phyloP scores from a whole-genome alignment of 129 eudicot species.

The Artemisia annua region DNA sequence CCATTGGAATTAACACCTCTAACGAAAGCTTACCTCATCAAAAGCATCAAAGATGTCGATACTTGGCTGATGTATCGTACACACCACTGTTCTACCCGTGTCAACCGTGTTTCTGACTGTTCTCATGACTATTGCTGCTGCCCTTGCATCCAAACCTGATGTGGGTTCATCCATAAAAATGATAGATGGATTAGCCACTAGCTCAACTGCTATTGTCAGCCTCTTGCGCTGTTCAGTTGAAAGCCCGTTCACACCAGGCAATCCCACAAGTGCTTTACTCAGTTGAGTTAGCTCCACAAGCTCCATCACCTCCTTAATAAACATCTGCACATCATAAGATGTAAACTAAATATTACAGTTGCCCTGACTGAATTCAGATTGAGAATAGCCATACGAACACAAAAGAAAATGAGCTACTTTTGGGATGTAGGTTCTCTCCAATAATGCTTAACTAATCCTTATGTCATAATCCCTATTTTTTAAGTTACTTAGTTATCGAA shows the following conservation, averaged over 20 bases:
- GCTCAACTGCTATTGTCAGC: constrained; percentile 60
- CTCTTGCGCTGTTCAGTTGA: constrained; percentile 54
- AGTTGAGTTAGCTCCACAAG: constrained; percentile 47
- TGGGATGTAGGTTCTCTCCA: too few relatives aligned
- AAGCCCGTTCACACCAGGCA: constrained; percentile 50
- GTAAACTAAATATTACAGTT: background rate
- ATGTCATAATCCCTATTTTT: too few relatives aligned
- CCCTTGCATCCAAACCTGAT: constrained; percentile 63
- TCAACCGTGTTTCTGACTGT: constrained; percentile 47
- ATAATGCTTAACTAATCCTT: too few relatives aligned
- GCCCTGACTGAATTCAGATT: too few relatives aligned
- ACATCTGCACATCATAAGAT: constrained; percentile 32
- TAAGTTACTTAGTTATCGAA: too few relatives aligned
- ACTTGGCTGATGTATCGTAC: constrained; percentile 58
- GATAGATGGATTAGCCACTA: constrained; percentile 60
- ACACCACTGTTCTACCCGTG: constrained; percentile 55
- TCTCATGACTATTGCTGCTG: constrained; percentile 64
- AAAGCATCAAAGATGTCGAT: constrained; percentile 54
- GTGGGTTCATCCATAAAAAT: constrained; percentile 66
- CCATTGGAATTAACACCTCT: too few relatives aligned
- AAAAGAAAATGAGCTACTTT: too few relatives aligned
- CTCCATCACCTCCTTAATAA: constrained; percentile 50
- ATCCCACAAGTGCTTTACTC: constrained; percentile 50
- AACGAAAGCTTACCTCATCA: constrained; percentile 38
- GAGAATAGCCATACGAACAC: too few relatives aligned